Evolutionary conservation across 805 yeast species (phyloP), one percentile per base, ranked within the genome.

Genomic region (Wickerhamomyces hampshirensis): DNA sequence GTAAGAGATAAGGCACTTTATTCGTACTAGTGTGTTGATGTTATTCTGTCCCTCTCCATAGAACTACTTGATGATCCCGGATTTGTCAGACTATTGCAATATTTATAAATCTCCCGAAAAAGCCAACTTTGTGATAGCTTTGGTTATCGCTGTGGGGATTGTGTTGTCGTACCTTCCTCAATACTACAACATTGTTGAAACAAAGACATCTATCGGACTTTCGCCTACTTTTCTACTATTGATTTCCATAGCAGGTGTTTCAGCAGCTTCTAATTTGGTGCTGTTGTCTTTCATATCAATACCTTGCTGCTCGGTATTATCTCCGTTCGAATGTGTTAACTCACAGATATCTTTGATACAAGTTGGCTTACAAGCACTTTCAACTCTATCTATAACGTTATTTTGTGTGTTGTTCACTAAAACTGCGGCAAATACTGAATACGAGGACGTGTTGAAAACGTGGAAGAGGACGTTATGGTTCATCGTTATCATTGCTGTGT

Each of bases 101-200:
- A 38, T 52, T 7, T 53, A 46, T 36, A 21, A 33, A 18, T n/a
- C 68, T n/a, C 83, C 84, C 0, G 69, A 79, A 2, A 48, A 49
- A 2, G 44, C 66, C 23, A 73, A 72, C 41, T 71, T 82, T 31
- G 47, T 60, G 3, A 48, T 77, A 9, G 73, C 85, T 18, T 40
- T 74, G 1, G 33, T 65, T 5, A 69, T 86, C 23, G 78, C 87
- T 0, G 33, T 73, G 2, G 95, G 88, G 4, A 84, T 86, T 7
- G 73, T 78, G 23, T 47, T 69, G 9, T 81, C 91, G 30, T 86
- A 86, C 54, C 35, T 80, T 4, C 95, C 95, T 0, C 96, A 86
- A 60, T 85, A 81, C 55, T 38, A 66, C 29, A 70, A 79, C 30
- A 77, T 86, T 36, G 57, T 73, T 34, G 47, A 54, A 14, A 69